These are phyloP conservation scores for Cladophialophora exuberans DNA, from an alignment of 2,329 filamentous ascomycete genomes.

Conservation along the genomic window DNA sequence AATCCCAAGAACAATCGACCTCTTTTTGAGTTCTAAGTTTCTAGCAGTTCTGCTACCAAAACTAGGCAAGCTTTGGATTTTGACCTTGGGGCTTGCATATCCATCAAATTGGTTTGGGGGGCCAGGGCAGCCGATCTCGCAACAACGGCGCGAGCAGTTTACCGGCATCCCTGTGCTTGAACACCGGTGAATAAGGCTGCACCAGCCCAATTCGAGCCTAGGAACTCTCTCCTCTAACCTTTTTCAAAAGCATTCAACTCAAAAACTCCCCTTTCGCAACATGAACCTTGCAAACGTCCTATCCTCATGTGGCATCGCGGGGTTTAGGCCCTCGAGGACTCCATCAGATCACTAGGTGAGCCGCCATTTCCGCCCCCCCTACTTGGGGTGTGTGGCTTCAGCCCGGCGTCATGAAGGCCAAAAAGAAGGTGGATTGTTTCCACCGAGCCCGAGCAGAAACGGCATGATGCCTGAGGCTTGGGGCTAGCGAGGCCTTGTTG, in stretches of 20 bases:
- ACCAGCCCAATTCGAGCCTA: too few species aligned
- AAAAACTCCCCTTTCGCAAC: neutral
- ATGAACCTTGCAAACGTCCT: neutral
- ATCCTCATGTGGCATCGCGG: neutral
- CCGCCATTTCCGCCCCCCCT: constrained; percentile 9
- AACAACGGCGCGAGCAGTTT: too few species aligned
- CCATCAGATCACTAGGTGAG: constrained; percentile 2
- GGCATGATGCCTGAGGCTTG: constrained; percentile 3
- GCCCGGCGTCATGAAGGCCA: constrained; percentile 16
- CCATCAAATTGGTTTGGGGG: too few species aligned
- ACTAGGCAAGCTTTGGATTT: too few species aligned
- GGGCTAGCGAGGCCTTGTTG: neutral
- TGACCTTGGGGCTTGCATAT: too few species aligned
- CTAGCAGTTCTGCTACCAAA: too few species aligned
- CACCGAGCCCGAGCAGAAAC: neutral
- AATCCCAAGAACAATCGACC: too few species aligned
- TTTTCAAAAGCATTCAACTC: neutral
- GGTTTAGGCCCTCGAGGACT: too few species aligned
- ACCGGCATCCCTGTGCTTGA: neutral
- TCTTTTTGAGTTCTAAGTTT: too few species aligned
- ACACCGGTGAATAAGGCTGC: neutral
- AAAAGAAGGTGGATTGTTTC: neutral
- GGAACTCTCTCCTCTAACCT: too few species aligned
- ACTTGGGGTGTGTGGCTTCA: constrained; percentile 16
- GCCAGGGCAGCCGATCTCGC: too few species aligned